Conservation (phyloP, 495 filamentous ascomycete genomes). For the Lasiosphaeria hispida region DNA sequence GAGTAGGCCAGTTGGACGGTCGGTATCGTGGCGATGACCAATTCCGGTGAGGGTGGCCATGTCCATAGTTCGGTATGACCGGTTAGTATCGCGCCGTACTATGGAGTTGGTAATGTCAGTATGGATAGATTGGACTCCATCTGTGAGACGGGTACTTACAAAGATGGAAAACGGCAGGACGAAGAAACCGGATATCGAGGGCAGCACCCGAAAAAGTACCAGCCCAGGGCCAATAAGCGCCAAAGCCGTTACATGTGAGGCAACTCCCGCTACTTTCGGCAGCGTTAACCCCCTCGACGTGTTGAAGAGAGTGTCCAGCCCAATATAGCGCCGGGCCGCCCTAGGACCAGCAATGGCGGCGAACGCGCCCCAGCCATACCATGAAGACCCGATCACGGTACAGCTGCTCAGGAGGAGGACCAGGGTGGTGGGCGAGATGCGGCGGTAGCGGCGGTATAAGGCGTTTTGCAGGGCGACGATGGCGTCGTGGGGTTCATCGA, state of each 20-base stretch:
- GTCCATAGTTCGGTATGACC: slow-evolving; percentile 24
- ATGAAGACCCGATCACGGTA: slow-evolving; percentile 42
- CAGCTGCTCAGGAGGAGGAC: slow-evolving; percentile 54
- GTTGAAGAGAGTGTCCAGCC: background rate
- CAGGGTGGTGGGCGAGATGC: slow-evolving; percentile 58
- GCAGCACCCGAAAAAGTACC: slow-evolving; percentile 33
- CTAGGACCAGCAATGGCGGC: slow-evolving; percentile 38
- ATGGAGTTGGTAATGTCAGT: background rate
- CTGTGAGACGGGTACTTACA: slow-evolving; percentile 24
- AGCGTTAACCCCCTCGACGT: background rate
- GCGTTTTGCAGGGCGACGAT: slow-evolving; percentile 59
- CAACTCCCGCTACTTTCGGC: background rate
- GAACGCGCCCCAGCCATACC: slow-evolving; percentile 38
- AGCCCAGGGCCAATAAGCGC: slow-evolving; percentile 40
- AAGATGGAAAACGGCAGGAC: slow-evolving; percentile 34
- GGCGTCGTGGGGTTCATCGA: slow-evolving; percentile 68
- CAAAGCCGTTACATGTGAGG: slow-evolving; percentile 21
- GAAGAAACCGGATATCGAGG: slow-evolving; percentile 29
- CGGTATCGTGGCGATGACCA: slow-evolving; percentile 67
- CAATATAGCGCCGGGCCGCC: slow-evolving; percentile 10
- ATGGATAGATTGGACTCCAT: no score
- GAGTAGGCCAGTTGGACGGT: slow-evolving; percentile 66
- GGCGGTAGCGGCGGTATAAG: slow-evolving; percentile 53
- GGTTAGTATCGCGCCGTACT: slow-evolving; percentile 25
- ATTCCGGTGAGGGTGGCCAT: slow-evolving; percentile 76